A percentile compares a stretch with the other conserved stretches of the same genome.
phyloP scores from a whole-genome alignment of 345 rosid species.

The Orychophragmus violaceus region DNA sequence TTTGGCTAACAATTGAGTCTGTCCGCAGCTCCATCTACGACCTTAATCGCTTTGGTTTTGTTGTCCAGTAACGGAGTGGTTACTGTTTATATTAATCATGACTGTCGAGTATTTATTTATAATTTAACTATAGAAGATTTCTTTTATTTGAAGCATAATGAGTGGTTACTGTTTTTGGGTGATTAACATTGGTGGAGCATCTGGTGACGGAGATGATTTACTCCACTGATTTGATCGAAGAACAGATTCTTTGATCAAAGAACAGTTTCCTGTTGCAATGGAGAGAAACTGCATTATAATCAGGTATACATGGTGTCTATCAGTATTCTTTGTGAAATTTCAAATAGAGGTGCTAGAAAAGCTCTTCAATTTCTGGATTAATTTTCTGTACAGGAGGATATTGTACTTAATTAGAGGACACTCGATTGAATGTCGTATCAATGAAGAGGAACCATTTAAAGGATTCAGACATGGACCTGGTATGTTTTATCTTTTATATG shows the following conservation, averaged over 20 bases:
- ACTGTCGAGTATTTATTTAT: background rate
- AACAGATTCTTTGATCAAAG: too few relatives aligned
- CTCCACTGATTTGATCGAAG: conserved; percentile 93
- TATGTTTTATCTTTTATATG: conserved; percentile 15
- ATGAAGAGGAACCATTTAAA: conserved; percentile 97
- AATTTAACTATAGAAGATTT: background rate
- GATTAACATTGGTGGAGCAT: conserved; percentile 75
- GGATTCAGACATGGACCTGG: conserved; percentile 99
- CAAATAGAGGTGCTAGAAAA: background rate
- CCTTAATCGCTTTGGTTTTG: too few relatives aligned
- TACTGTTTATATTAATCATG: too few relatives aligned
- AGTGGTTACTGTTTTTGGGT: background rate
- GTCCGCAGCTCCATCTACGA: too few relatives aligned
- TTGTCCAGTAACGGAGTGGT: too few relatives aligned
- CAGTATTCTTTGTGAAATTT: background rate
- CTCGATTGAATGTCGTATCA: conserved; percentile 97
- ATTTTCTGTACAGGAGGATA: conserved; percentile 59
- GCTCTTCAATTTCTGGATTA: background rate
- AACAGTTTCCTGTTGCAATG: conserved; percentile 96
- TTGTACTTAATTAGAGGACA: conserved; percentile 94
- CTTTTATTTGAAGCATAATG: background rate
- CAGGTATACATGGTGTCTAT: conserved; percentile 46
- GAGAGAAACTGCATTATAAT: conserved; percentile 75
- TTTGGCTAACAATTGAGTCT: too few relatives aligned
- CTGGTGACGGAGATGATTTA: conserved; percentile 99